A percentile compares a stretch with the other conserved stretches of the same genome.
Evolutionary conservation across 2,329 filamentous ascomycete genomes (phyloP).

Genomic region (Helminthosporium solani): DNA sequence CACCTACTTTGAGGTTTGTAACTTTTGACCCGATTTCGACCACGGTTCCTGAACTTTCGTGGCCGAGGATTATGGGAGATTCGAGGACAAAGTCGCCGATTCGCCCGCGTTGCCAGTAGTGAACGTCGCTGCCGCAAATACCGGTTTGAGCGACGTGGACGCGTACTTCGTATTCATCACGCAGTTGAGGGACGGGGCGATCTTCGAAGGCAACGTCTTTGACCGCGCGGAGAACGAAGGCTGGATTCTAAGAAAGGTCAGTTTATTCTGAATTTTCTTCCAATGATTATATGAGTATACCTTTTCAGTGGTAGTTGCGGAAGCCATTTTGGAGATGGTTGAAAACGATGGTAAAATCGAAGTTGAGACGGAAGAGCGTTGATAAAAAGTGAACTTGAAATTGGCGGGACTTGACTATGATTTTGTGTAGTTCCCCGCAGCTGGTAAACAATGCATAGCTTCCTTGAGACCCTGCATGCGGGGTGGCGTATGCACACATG

Average conservation of each 20-base stretch:
- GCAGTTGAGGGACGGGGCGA: conserved; percentile 40
- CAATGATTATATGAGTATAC: not conserved
- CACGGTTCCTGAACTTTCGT: conserved; percentile 30
- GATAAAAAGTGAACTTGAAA: no score
- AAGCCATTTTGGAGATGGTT: conserved; percentile 4
- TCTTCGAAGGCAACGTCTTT: conserved; percentile 50
- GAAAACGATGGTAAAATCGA: no score
- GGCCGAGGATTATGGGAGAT: conserved; percentile 28
- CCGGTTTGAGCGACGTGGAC: conserved; percentile 78
- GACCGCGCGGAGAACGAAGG: conserved; percentile 51
- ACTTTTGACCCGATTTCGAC: conserved; percentile 23
- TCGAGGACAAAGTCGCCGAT: conserved; percentile 26
- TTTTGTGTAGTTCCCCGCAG: no score
- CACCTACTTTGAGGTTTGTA: conserved; percentile 23
- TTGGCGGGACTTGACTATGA: no score
- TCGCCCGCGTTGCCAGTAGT: conserved; percentile 26
- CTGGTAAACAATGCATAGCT: no score
- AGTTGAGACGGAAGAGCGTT: no score
- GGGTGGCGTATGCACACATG: no score
- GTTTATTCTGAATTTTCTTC: no score
- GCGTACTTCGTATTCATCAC: conserved; percentile 59
- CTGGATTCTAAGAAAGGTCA: conserved; percentile 40
- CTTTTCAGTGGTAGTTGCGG: conserved; percentile 4
- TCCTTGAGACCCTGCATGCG: no score
- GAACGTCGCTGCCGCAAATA: conserved; percentile 69